Evolutionary conservation across 192 early-diverging fungal genomes (phyloP).

Genomic region (Chytriomyces sp.): DNA sequence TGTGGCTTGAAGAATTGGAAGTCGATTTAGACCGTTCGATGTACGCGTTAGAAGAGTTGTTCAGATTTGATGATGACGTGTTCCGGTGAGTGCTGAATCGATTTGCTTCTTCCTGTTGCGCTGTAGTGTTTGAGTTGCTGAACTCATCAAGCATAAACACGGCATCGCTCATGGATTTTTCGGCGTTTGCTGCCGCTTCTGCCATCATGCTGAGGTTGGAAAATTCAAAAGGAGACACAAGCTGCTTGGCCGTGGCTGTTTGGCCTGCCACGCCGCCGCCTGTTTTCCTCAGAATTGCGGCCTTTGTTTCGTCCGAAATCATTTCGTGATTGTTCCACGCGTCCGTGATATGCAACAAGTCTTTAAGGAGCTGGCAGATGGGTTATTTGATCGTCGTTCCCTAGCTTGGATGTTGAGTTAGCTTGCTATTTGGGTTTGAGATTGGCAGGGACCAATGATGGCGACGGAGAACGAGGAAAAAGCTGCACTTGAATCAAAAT

Average conservation of each 20-base stretch:
- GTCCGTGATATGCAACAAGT: no score
- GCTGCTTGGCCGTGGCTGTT: background rate
- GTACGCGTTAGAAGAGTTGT: background rate
- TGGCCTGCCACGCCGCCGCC: background rate
- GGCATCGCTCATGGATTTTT: background rate
- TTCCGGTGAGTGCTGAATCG: background rate
- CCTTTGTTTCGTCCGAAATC: constrained; percentile 31
- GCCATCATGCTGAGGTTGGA: constrained; percentile 30
- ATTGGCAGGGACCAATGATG: no score
- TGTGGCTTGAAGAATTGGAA: background rate
- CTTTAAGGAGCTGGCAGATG: no score
- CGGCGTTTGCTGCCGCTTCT: constrained; percentile 27
- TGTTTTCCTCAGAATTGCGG: constrained; percentile 27
- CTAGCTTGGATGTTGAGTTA: no score
- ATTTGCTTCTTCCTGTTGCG: background rate
- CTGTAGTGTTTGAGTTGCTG: background rate
- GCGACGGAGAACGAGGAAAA: no score
- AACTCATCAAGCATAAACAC: no score
- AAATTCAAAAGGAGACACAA: background rate
- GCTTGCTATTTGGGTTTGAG: no score
- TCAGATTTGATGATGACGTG: background rate
- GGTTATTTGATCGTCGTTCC: no score
- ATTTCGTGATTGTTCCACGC: background rate
- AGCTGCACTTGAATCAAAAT: no score
- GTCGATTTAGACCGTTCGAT: background rate